Conservation (phyloP, 129 eudicot genomes). For the Escallonia herrerae region DNA sequence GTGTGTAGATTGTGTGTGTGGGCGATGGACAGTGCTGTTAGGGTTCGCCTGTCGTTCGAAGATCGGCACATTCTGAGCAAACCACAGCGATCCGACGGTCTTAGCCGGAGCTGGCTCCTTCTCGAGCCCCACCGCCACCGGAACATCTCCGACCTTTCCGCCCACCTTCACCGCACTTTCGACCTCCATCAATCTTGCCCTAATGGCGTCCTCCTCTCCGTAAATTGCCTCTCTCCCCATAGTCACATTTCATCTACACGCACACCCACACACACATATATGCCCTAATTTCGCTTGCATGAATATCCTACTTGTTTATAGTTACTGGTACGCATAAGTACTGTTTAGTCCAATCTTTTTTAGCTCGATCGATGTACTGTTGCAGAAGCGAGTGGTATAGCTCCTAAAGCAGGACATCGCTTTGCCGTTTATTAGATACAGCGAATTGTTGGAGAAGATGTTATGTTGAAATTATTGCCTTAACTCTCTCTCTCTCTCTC, state of each 20-base stretch:
- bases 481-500: too few species aligned
- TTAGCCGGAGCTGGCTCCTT: conserved; percentile 52
- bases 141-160: conserved; percentile 41
- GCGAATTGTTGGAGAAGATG: too few species aligned
- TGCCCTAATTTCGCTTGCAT: background rate
- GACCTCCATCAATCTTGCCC: conserved; percentile 74
- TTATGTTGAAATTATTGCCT: too few species aligned
- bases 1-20: conserved; percentile 6
- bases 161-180: conserved; percentile 50
- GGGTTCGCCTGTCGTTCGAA: conserved; percentile 59
- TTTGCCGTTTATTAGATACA: too few species aligned
- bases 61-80: conserved; percentile 50
- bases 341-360: too few species aligned
- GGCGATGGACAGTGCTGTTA: conserved; percentile 10
- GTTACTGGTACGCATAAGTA: too few species aligned
- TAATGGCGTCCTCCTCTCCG: conserved; percentile 77
- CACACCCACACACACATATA: background rate
- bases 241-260: background rate
- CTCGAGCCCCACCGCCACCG: conserved; percentile 44
- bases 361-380: too few species aligned
- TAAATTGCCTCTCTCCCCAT: conserved; percentile 16
- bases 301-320: background rate
- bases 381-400: too few species aligned
- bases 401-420: too few species aligned
- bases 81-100: conserved; percentile 58